phyloP scores from a whole-genome alignment of 495 filamentous ascomycete genomes.

The Lasiosphaeria hispida region DNA sequence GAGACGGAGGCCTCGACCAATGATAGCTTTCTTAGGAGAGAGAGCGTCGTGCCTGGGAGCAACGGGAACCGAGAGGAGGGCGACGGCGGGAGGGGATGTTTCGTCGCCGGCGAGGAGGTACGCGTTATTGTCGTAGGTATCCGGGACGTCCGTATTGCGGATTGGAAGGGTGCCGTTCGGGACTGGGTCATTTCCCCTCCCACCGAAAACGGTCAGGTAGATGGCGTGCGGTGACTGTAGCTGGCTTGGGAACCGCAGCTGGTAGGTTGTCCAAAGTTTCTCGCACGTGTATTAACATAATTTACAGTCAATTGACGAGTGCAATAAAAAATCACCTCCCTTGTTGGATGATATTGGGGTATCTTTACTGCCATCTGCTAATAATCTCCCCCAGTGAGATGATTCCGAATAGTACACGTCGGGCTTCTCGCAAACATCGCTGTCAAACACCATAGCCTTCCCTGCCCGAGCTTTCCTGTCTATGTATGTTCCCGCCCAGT shows the following conservation, averaged over 20 bases:
- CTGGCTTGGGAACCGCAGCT: not conserved
- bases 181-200: constrained; percentile 65
- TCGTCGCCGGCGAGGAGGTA: constrained; percentile 67
- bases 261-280: not conserved
- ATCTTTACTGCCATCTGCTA: no score
- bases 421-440: no score
- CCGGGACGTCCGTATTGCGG: constrained; percentile 70
- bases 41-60: constrained; percentile 34
- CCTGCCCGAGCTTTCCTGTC: no score
- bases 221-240: constrained; percentile 27
- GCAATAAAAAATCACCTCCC: no score
- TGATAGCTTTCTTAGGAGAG: constrained; percentile 42
- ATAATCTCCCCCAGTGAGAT: no score
- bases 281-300: no score
- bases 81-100: constrained; percentile 55
- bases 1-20: constrained; percentile 49
- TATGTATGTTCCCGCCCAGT: no score
- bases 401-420: no score
- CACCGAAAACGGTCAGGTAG: constrained; percentile 36
- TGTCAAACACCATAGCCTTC: no score
- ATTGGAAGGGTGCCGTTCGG: constrained; percentile 76
- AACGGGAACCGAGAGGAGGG: constrained; percentile 32
- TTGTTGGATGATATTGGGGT: no score
- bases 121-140: constrained; percentile 72
- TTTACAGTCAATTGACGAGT: no score